Evolutionary conservation across 2,329 filamentous ascomycete genomes (phyloP).

Genomic region (Botrytis cinerea): DNA sequence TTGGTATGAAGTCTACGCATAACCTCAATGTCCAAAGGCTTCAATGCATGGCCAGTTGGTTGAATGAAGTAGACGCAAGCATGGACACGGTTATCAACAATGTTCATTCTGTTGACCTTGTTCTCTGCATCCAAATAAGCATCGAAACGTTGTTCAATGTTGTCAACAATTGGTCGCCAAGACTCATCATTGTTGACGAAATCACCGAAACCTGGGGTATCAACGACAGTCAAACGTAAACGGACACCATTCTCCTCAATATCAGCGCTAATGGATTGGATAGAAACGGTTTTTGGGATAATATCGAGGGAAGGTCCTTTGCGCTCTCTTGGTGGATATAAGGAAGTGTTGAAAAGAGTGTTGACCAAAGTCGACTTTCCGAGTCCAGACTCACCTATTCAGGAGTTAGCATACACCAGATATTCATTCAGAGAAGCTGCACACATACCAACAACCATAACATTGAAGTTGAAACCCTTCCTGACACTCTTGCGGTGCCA

Average conservation of each 20-base stretch:
- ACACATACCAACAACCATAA: constrained; percentile 97
- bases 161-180: constrained; percentile 98
- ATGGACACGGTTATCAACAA: constrained; percentile 98
- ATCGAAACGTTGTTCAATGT: constrained; percentile 98
- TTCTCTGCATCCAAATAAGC: constrained; percentile 99
- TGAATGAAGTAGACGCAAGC: constrained; percentile 99
- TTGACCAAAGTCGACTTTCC: constrained; percentile 99
- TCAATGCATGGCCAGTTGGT: constrained; percentile 95
- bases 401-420: constrained; percentile 29
- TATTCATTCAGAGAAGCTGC: background rate
- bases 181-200: constrained; percentile 99
- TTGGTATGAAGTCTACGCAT: constrained; percentile 99
- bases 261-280: constrained; percentile 91
- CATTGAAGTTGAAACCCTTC: constrained; percentile 99
- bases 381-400: constrained; percentile 90
- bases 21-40: constrained; percentile 98
- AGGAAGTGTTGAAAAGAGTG: constrained; percentile 98
- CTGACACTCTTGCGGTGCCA: constrained; percentile 99
- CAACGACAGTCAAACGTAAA: constrained; percentile 92
- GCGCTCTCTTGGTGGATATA: constrained; percentile 98
- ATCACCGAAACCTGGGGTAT: constrained; percentile 97
- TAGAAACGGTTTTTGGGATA: constrained; percentile 95
- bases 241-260: constrained; percentile 99
- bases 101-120: constrained; percentile 99
- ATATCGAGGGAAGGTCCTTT: constrained; percentile 97